Evolutionary conservation across 495 filamentous ascomycete genomes (phyloP), one percentile per base, ranked within the genome.

Genomic region (Hyaloscypha hepaticicola): DNA sequence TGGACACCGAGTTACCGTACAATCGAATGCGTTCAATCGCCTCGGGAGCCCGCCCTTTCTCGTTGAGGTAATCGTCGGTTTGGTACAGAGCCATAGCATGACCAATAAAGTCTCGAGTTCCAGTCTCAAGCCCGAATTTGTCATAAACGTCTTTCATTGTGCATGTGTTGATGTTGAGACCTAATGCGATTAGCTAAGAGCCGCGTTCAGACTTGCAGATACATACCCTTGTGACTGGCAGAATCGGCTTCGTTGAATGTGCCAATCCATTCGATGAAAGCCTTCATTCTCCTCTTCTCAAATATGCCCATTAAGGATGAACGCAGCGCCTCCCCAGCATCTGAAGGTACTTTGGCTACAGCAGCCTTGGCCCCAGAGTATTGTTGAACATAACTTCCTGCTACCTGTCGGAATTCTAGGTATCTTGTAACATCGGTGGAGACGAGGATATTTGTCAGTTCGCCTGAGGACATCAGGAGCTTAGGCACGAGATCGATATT

Each of bases 401-500:
- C 96, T 53, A 99, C 94, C 79, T 97, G 95, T 82, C 93, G 94
- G 82, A 99, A 97, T 72, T 98, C 95, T 64, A 98, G 90, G 78
- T 98, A 99, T 76, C 92, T 81, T 65, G 95, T 99, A 62, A 99
- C 95, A 73, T 97, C 93, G 73, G 95, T 98, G 33, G 91, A 96
- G 56, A 96, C 92, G 70, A 97, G 83, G 75, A 97, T 97, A 77
- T 97, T 98, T 66, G 95, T 99, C 75, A 99, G 83, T 80, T 99
- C 93, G 74, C 95, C 95, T 72, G 96, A 96, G 22, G 95, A 91
- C 93, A 99, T 98, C 74, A 99, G 82, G 58, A 99, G 85, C 83
- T 99, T 99, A 65, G 95, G 94, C 52, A 98, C 92, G 68, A 99
- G 83, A 73, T 98, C 96, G 77, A 99, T 94, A 80, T 97, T 98